Evolutionary conservation across 2,329 filamentous ascomycete genomes (phyloP), one percentile per base, ranked within the genome.

Genomic region (Apiospora pterosperma): DNA sequence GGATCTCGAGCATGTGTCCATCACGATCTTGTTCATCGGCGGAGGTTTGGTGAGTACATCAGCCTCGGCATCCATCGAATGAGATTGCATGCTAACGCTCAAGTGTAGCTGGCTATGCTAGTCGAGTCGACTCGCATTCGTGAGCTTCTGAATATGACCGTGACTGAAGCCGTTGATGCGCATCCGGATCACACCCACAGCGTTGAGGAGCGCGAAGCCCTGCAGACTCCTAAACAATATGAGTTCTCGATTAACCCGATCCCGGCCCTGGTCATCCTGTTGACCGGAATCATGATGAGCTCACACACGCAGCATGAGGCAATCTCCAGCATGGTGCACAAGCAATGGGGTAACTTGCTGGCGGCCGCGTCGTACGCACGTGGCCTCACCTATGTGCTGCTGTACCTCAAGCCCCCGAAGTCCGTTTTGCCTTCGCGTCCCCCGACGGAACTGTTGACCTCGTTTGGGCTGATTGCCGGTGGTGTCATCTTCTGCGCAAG

Each of bases 271-370:
- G 87, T 97, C 60, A 95, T 98, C 69, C 82, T 97, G 65, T 82
- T 97, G 0, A 83, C 97, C 1, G 96, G 96, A 38, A 87, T 94
- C 75, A 96, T 97, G 92, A 98, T 98, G 95, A 91, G 91, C 73
- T 93, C 92, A 31, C 95, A 98, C 77, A 92, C 95, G 65, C 94
- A 97, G 76, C 76, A 82, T 34, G 92, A 88, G 66, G 92, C 93
- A 90, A 85, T 93, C 59, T 95, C 93, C 11, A 92, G 89, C 69
- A 97, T 96, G 92, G 86, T 98, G 60, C 95, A 98, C 79, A 90
- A 90, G 74, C 94, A 97, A 77, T 98, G 95, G 95, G 95, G 95
- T 31, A 89, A 88, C 72, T 84, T 98, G 69, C 85, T 98, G 62
- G 85, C 92, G 59, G 93, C 90, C 31, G 94, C 93, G 63, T 90